Evolutionary conservation across 768 basidiomycete genomes (phyloP).

Genomic region (Kwoniella sp.): DNA sequence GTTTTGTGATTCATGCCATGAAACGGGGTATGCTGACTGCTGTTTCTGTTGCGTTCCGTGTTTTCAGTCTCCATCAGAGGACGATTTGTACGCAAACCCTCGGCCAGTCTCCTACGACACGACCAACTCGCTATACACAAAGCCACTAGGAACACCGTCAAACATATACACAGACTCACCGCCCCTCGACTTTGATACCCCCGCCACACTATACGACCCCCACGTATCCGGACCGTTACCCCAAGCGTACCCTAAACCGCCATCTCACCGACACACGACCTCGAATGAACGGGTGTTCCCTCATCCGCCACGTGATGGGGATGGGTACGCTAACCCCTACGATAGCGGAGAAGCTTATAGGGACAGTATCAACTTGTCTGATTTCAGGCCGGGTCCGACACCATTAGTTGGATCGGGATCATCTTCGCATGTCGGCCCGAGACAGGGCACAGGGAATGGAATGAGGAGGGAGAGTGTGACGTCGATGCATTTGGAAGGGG

Average conservation of each 20-base stretch:
- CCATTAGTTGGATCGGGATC: background rate
- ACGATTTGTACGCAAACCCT: conserved; percentile 25
- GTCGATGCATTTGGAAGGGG: background rate
- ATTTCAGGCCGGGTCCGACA: conserved; percentile 8
- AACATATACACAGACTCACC: conserved; percentile 13
- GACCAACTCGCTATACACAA: conserved; percentile 11
- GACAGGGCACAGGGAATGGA: background rate
- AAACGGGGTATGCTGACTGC: background rate
- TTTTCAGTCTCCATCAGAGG: conserved; percentile 7
- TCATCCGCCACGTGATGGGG: background rate
- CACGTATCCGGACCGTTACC: conserved; percentile 8
- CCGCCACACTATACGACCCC: conserved; percentile 25
- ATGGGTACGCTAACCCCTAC: background rate
- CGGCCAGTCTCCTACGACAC: conserved; percentile 21
- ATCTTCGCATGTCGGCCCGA: background rate
- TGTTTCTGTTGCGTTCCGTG: background rate
- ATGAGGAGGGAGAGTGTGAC: background rate
- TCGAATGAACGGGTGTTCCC: conserved; percentile 10
- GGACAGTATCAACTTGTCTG: conserved; percentile 3
- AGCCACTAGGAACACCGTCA: conserved; percentile 12
- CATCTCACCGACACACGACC: background rate
- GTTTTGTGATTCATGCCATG: background rate
- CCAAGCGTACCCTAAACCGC: conserved; percentile 15
- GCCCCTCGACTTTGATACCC: conserved; percentile 19
- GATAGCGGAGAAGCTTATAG: conserved; percentile 3